A percentile compares a stretch with the other conserved stretches of the same genome.
Conservation (phyloP, 2,329 filamentous ascomycete genomes). For the Curvularia sp. region DNA sequence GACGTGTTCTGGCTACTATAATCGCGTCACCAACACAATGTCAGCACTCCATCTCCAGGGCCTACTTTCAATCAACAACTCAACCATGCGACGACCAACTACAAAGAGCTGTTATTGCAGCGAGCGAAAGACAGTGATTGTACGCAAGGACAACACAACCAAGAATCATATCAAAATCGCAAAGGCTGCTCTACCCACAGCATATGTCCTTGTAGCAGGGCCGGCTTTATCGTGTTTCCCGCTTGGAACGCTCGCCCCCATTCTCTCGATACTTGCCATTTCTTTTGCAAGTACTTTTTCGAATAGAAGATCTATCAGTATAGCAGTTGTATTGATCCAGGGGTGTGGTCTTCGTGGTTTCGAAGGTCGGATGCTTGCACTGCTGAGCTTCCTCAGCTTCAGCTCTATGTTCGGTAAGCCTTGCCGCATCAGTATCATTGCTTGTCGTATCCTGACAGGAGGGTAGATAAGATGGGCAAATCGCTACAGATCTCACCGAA, state of each 20-base stretch:
- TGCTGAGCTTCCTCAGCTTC: conserved; percentile 12
- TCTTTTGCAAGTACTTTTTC: not conserved
- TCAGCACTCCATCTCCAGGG: not conserved
- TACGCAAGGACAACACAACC: not conserved
- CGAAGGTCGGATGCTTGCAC: conserved; percentile 3
- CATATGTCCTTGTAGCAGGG: not conserved
- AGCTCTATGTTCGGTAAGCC: conserved; percentile 4
- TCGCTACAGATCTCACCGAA: not conserved
- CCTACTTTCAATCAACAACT: not conserved
- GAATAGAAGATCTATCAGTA: not conserved
- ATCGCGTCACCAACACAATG: not conserved
- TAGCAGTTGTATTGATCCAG: not conserved
- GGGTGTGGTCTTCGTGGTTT: not conserved
- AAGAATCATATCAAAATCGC: not conserved
- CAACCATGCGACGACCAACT: not conserved
- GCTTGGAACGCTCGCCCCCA: not conserved
- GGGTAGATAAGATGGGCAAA: not conserved
- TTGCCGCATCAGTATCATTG: not conserved
- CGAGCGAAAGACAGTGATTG: not conserved
- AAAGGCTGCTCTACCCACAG: not conserved
- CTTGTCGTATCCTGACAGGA: not conserved
- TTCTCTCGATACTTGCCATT: not conserved
- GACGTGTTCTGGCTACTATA: no score
- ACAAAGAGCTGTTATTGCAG: not conserved
- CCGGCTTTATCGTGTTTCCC: not conserved